Conservation (phyloP, 768 basidiomycete species). For the Amanita pseudoporphyria region DNA sequence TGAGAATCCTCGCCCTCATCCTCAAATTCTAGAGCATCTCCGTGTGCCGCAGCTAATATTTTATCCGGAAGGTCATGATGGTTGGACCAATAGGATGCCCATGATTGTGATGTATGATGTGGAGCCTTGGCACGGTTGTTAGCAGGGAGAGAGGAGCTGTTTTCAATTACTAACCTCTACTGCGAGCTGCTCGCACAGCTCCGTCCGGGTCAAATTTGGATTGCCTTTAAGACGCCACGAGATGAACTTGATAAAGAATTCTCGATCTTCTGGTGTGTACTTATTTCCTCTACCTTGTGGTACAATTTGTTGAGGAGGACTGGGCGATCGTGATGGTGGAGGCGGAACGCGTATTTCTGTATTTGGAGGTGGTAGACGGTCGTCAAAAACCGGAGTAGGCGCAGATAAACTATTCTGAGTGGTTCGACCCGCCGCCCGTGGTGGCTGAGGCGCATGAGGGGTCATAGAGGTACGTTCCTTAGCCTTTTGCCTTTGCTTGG, state of each 20-base stretch:
- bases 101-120: conserved; percentile 53
- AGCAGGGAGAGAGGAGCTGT: not conserved
- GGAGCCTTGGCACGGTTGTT: conserved; percentile 37
- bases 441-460: conserved; percentile 16
- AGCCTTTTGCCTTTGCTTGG: conserved; percentile 15
- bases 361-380: conserved; percentile 50
- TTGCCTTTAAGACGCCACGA: conserved; percentile 50
- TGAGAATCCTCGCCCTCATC: conserved; percentile 16
- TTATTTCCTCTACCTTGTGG: conserved; percentile 41
- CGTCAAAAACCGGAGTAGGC: conserved; percentile 35
- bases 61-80: conserved; percentile 61
- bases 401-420: conserved; percentile 58
- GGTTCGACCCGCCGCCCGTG: conserved; percentile 25
- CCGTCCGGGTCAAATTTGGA: conserved; percentile 39
- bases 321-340: conserved; percentile 62
- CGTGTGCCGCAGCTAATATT: conserved; percentile 38
- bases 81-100: conserved; percentile 60
- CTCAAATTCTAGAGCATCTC: conserved; percentile 20
- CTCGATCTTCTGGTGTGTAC: conserved; percentile 58
- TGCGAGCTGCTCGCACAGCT: conserved; percentile 44
- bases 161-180: conserved; percentile 37
- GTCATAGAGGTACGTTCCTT: conserved; percentile 11
- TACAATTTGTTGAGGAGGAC: conserved; percentile 46
- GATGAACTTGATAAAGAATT: conserved; percentile 59
- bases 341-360: conserved; percentile 48